phyloP scores from a whole-genome alignment of 805 yeast genomes.

The Lipomyces yamanashiensis region DNA sequence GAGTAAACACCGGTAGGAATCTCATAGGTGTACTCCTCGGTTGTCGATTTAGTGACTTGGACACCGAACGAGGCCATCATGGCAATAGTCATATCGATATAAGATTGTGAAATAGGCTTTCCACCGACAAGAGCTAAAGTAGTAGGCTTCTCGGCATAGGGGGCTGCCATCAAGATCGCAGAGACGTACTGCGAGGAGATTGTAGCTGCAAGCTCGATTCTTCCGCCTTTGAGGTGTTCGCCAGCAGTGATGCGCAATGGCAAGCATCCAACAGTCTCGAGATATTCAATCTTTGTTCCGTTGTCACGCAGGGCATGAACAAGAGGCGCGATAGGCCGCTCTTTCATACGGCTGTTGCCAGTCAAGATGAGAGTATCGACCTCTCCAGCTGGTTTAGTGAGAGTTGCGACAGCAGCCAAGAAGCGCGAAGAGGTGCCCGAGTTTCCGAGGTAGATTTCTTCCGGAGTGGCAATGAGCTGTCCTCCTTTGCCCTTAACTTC shows the following conservation, averaged over 20 bases:
- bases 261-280: constrained; percentile 77
- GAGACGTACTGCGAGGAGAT: constrained; percentile 97
- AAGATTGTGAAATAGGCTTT: constrained; percentile 92
- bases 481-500: constrained; percentile 85
- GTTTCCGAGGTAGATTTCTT: constrained; percentile 85
- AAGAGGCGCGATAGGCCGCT: constrained; percentile 94
- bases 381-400: constrained; percentile 53
- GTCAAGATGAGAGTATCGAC: constrained; percentile 66
- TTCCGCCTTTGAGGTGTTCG: constrained; percentile 80
- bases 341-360: constrained; percentile 96
- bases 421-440: constrained; percentile 99
- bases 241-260: constrained; percentile 78
- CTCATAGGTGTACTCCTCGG: constrained; percentile 82
- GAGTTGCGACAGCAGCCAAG: constrained; percentile 87
- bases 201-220: constrained; percentile 92
- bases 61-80: constrained; percentile 95
- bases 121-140: constrained; percentile 91
- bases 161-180: constrained; percentile 95
- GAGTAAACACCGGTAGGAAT: constrained; percentile 82
- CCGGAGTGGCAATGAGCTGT: constrained; percentile 61
- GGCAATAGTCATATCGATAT: constrained; percentile 94
- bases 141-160: constrained; percentile 87
- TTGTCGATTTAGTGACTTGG: constrained; percentile 65
- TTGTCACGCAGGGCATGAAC: constrained; percentile 86
- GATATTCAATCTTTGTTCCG: constrained; percentile 75